Evolutionary conservation across 768 basidiomycete species (phyloP).

Genomic region (Calocera cornea): DNA sequence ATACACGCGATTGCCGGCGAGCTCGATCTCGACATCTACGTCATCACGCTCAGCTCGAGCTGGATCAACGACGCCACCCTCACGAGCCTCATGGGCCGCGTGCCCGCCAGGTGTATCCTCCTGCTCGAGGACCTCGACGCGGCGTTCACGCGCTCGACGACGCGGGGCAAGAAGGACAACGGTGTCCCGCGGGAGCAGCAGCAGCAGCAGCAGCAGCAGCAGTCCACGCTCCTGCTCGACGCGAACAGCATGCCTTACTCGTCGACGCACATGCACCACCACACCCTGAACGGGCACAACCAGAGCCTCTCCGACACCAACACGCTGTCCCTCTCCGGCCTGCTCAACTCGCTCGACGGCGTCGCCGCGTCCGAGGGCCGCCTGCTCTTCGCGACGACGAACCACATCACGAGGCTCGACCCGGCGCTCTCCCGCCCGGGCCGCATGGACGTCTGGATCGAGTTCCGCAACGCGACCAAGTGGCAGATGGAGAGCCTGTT

Average conservation of each 20-base stretch:
- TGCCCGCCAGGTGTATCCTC: conserved; percentile 73
- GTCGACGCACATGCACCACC: conserved; percentile 4
- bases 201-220: conserved; percentile 27
- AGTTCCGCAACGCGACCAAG: conserved; percentile 74
- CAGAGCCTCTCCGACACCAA: conserved; percentile 57
- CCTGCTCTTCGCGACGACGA: conserved; percentile 83
- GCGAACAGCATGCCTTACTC: conserved; percentile 3
- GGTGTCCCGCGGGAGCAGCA: conserved; percentile 15
- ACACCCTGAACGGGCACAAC: conserved; percentile 15
- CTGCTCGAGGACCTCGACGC: conserved; percentile 86
- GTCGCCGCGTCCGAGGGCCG: conserved; percentile 79
- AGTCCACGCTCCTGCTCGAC: conserved; percentile 7
- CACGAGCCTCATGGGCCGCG: conserved; percentile 72
- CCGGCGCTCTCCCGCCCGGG: conserved; percentile 86
- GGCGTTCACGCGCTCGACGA: conserved; percentile 65
- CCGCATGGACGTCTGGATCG: conserved; percentile 76
- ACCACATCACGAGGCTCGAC: conserved; percentile 81
- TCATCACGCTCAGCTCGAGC: conserved; percentile 54
- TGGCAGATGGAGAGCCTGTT: conserved; percentile 79
- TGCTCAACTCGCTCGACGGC: conserved; percentile 75
- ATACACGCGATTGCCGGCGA: conserved; percentile 78
- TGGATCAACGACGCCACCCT: conserved; percentile 70
- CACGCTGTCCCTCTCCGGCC: conserved; percentile 64
- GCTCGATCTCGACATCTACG: conserved; percentile 82
- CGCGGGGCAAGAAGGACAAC: conserved; percentile 40